phyloP scores from a whole-genome alignment of 192 early-diverging fungal genomes.

The Cetraspora pellucida region DNA sequence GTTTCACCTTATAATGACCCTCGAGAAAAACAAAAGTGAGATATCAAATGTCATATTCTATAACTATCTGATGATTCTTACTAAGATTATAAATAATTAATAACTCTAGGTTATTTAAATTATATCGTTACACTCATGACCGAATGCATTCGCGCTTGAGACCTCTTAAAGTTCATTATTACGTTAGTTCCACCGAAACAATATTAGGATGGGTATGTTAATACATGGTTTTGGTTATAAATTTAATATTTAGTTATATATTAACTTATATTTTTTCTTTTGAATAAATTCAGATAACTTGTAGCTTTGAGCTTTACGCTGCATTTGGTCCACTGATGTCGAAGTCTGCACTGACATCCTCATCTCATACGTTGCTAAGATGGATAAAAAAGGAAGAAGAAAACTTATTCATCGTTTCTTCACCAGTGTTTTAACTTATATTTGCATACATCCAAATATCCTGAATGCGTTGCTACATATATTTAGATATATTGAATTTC shows the following conservation, averaged over 20 bases:
- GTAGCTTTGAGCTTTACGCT: slow-evolving; percentile 73
- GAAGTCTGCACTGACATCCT: slow-evolving; percentile 63
- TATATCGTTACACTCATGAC: slow-evolving; percentile 63
- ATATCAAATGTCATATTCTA: slow-evolving; percentile 31
- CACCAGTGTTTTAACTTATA: slow-evolving; percentile 65
- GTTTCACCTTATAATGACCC: slow-evolving; percentile 60
- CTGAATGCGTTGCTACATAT: neutral
- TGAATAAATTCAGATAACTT: slow-evolving; percentile 49
- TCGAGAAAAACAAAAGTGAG: slow-evolving; percentile 54
- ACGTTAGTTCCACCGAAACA: slow-evolving; percentile 52
- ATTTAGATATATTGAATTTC: too few species aligned
- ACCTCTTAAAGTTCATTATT: slow-evolving; percentile 58
- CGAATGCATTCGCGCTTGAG: slow-evolving; percentile 55
- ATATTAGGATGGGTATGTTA: slow-evolving; percentile 66
- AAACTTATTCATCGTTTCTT: slow-evolving; percentile 71
- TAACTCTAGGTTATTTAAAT: slow-evolving; percentile 51
- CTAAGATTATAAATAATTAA: neutral
- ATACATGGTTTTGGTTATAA: neutral
- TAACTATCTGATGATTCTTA: neutral
- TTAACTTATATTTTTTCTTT: neutral
- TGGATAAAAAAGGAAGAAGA: slow-evolving; percentile 82
- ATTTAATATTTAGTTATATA: neutral
- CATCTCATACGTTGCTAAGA: slow-evolving; percentile 68
- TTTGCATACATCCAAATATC: neutral
- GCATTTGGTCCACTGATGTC: slow-evolving; percentile 63